Percentiles rank a stretch among this genome's conserved stretches.
Conservation (phyloP, 1,284 basidiomycete genomes). For the Spongispora temasekensis region DNA sequence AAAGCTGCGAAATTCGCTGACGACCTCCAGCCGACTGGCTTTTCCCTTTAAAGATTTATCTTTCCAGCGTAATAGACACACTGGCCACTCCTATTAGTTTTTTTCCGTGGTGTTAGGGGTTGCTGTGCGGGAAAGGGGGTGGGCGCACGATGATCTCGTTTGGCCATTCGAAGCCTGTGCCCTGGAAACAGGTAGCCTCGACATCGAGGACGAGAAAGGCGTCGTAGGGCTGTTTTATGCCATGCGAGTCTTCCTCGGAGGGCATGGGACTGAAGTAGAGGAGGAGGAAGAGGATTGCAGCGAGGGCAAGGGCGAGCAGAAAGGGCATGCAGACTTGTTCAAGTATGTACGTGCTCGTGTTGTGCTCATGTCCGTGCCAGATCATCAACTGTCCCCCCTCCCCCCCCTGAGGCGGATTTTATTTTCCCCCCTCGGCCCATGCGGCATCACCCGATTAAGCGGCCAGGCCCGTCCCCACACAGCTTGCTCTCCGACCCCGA, state of each 20-base stretch:
- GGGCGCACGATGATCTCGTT: conserved; percentile 90
- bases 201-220: conserved; percentile 82
- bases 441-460: no score
- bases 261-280: conserved; percentile 21
- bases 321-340: conserved; percentile 9
- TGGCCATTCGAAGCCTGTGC: conserved; percentile 68
- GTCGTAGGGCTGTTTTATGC: conserved; percentile 60
- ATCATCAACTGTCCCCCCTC: no score
- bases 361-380: conserved; percentile 31
- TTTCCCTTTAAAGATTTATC: conserved; percentile 54
- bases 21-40: conserved; percentile 61
- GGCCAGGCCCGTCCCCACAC: no score
- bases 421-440: no score
- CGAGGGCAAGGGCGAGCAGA: conserved; percentile 10
- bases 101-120: conserved; percentile 21
- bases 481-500: conserved; percentile 14
- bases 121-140: conserved; percentile 19
- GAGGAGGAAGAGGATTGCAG: neutral
- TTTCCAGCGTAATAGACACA: conserved; percentile 84
- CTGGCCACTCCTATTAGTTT: conserved; percentile 75
- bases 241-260: conserved; percentile 15
- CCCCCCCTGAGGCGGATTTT: no score
- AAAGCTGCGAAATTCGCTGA: conserved; percentile 85
- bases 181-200: conserved; percentile 84
- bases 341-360: conserved; percentile 22